Base-by-base conservation (phyloP, 1,284 basidiomycete species). In the Marasmius oreades region DNA sequence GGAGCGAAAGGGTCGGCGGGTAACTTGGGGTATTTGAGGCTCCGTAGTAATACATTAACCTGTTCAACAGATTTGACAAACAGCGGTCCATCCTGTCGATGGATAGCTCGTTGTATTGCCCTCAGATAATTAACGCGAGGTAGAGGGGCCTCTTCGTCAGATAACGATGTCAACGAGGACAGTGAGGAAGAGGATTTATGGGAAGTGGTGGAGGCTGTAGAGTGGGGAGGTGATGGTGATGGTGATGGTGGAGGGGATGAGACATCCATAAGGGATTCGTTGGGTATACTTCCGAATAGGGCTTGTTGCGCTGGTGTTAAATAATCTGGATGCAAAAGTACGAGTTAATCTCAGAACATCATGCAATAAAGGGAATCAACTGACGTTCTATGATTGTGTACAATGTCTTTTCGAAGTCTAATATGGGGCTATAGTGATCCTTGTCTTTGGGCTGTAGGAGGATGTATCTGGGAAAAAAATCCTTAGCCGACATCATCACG, bases 381-480 rank as follows among this genome's bases (percentile, higher is more conserved):
- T 53, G 61, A 88, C 88, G 76, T 71, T 88, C 79, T 57, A 90
- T 69, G 42, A 91, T 89, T 51, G 80, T 82, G 67, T 84, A 77
- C 33, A 91, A 68, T 5, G 84, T 79, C 60, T 77, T 76, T 70
- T 88, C 84, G 33, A 91, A 72, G 63, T 86, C 86, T 75, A 85
- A 78, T 55, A 91, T 84, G 14, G 89, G 89, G 66, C 87, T 86
- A 66, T 90, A 91, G 64, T 90, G 87, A 63, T 92, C 87, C 62
- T 82, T 82, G 72, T 92, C 89, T 66, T 85, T 89, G 18, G 89
- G 89, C 44, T 77, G 81, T 47, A 90, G 77, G 55, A 91, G 76
- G 57, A 88, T 77, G 70, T 84, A 90, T 66, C 88, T 90, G 51
- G 18, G 39, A 36, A 18, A 36, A 59, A 26, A 11, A 53, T 48